Percentiles rank a stretch among this genome's conserved stretches.
phyloP scores from a whole-genome alignment of 352 stramenopile genomes.

The Phytophthora uliginosa region DNA sequence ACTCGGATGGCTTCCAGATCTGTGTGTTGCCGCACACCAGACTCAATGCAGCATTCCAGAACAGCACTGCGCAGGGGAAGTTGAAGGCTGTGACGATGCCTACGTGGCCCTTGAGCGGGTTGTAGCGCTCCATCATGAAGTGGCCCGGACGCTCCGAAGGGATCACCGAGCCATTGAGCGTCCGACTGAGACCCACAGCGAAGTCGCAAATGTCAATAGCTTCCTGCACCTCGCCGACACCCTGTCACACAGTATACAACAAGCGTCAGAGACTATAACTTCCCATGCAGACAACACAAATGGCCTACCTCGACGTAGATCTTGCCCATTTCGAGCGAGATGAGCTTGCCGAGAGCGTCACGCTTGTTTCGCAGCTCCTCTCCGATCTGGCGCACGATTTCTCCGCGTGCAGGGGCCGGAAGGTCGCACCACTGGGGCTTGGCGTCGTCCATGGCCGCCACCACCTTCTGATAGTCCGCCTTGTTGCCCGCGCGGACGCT shows the following conservation, averaged over 20 bases:
- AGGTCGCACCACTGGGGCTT: conserved; percentile 89
- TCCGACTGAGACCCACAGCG: conserved; percentile 92
- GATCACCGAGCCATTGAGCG: conserved; percentile 91
- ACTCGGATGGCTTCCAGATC: conserved; percentile 94
- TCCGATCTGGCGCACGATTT: conserved; percentile 95
- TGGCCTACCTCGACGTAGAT: conserved; percentile 86
- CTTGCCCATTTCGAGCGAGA: conserved; percentile 96
- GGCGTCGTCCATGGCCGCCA: conserved; percentile 84
- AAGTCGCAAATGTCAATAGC: conserved; percentile 97
- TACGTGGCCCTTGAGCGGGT: conserved; percentile 94
- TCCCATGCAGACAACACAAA: not conserved
- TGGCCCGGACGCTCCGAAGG: conserved; percentile 92
- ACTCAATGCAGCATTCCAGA: conserved; percentile 94
- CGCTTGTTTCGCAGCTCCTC: conserved; percentile 91
- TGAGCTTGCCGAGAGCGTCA: conserved; percentile 90
- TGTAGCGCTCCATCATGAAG: conserved; percentile 96
- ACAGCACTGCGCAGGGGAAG: conserved; percentile 92
- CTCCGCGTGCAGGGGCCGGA: conserved; percentile 88
- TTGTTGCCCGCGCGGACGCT: conserved; percentile 85
- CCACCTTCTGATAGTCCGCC: conserved; percentile 87
- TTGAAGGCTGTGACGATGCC: conserved; percentile 96
- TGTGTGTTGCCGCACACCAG: conserved; percentile 94
- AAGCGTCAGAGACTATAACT: not conserved
- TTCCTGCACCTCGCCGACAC: conserved; percentile 94
- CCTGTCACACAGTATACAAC: conserved; percentile 43